Conservation (phyloP, 345 rosid species). For the Pugionium dolabratum region DNA sequence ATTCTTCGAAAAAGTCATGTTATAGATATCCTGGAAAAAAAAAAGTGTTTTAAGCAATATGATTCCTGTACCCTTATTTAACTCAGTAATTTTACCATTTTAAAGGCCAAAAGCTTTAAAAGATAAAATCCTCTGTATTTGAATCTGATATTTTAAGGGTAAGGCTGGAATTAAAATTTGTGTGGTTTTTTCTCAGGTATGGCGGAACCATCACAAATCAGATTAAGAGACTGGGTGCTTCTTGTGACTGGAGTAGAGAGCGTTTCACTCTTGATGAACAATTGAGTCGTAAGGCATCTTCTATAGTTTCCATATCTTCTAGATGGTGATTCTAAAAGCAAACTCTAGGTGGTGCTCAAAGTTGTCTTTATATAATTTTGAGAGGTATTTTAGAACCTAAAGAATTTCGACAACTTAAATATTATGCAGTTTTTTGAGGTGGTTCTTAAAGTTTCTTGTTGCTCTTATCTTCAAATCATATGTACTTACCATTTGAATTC, state of each 20-base stretch:
- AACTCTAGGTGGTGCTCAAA: constrained; percentile 10
- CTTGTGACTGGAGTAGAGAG: constrained; percentile 97
- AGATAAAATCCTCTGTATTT: constrained; percentile 13
- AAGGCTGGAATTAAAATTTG: constrained; percentile 29
- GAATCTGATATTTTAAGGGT: constrained; percentile 20
- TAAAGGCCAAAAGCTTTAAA: constrained; percentile 4
- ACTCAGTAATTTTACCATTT: constrained; percentile 12
- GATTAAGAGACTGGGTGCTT: constrained; percentile 96
- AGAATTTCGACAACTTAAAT: not conserved
- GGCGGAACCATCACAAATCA: constrained; percentile 94
- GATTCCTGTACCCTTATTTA: constrained; percentile 6
- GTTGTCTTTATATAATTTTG: constrained; percentile 3
- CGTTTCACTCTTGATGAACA: constrained; percentile 94
- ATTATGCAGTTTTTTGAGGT: constrained; percentile 10
- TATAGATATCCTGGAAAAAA: constrained; percentile 3
- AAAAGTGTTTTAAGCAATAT: constrained; percentile 9
- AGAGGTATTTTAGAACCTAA: constrained; percentile 18
- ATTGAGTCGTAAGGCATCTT: constrained; percentile 92
- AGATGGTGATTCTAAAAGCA: constrained; percentile 12
- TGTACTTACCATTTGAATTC: constrained; percentile 1
- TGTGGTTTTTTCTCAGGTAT: constrained; percentile 55
- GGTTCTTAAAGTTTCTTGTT: not conserved
- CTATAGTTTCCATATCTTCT: constrained; percentile 36
- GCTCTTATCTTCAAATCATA: constrained; percentile 8
- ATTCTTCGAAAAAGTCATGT: no score